A percentile compares a stretch with the other conserved stretches of the same genome.
Conservation (phyloP, 192 early-diverging fungal genomes). For the Podochytrium sp. region DNA sequence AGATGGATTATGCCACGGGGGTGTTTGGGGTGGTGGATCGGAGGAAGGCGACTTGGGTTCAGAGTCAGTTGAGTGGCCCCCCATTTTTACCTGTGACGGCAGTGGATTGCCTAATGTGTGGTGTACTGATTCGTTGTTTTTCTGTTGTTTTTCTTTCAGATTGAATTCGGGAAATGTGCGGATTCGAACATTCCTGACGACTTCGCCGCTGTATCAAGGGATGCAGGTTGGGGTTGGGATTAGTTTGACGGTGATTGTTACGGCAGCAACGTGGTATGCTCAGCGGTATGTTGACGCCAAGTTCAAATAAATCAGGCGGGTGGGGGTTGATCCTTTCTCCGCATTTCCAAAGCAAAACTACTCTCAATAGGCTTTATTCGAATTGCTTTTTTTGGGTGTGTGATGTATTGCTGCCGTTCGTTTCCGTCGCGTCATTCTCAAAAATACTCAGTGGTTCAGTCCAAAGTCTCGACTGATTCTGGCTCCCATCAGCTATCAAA, state of each 20-base stretch:
- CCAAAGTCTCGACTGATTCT: constrained; percentile 22
- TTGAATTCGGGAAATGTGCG: constrained; percentile 6
- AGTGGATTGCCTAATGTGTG: too few species aligned
- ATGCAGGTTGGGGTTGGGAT: constrained; percentile 44
- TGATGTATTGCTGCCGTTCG: too few species aligned
- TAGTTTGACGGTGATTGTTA: constrained; percentile 24
- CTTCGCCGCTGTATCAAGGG: constrained; percentile 37
- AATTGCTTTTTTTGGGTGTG: too few species aligned
- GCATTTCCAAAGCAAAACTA: too few species aligned
- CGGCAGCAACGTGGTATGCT: constrained; percentile 13
- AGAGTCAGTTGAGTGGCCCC: constrained; percentile 36
- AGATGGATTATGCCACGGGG: constrained; percentile 39
- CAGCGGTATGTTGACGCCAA: constrained; percentile 21
- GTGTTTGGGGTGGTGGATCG: constrained; percentile 50
- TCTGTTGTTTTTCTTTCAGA: background rate
- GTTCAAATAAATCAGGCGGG: constrained; percentile 23
- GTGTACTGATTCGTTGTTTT: background rate
- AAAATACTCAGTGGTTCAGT: constrained; percentile 25
- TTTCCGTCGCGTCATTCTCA: too few species aligned
- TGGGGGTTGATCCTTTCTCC: background rate
- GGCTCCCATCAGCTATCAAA: constrained; percentile 32
- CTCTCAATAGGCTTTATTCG: too few species aligned
- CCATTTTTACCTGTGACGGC: too few species aligned
- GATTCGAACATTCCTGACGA: constrained; percentile 40
- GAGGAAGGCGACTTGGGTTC: constrained; percentile 46